Evolutionary conservation across 345 rosid species (phyloP).

Genomic region (Gossypium anomalum): DNA sequence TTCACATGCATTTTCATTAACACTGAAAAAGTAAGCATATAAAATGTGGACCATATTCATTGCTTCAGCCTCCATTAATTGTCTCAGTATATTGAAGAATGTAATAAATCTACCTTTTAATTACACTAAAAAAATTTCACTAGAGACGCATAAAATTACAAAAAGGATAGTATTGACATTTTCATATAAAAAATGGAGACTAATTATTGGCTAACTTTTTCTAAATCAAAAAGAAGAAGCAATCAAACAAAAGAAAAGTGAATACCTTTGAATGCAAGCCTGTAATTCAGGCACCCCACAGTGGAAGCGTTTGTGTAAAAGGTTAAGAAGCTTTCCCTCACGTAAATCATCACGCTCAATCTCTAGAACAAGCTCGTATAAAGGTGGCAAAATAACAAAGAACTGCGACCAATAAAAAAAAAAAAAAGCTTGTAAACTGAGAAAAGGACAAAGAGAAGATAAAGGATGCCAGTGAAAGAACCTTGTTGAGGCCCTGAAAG

Average conservation of each 20-base stretch:
- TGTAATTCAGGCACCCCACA: slow-evolving; percentile 97
- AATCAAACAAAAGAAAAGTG: background rate
- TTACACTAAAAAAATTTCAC: too few relatives aligned
- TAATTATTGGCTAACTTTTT: background rate
- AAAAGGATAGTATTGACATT: too few relatives aligned
- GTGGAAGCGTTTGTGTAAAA: slow-evolving; percentile 78
- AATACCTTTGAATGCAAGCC: slow-evolving; percentile 86
- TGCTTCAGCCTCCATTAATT: too few relatives aligned
- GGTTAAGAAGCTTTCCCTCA: slow-evolving; percentile 86
- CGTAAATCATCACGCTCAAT: slow-evolving; percentile 80
- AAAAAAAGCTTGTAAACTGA: background rate
- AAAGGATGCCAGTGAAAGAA: background rate
- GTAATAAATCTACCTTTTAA: too few relatives aligned
- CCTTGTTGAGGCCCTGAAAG: slow-evolving; percentile 91
- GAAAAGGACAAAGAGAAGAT: background rate
- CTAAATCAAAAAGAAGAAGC: too few relatives aligned
- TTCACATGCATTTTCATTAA: background rate
- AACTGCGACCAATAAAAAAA: slow-evolving; percentile 44
- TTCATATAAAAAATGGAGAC: background rate
- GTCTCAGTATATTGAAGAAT: too few relatives aligned
- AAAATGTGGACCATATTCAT: background rate
- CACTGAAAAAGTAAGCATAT: background rate
- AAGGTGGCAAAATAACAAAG: slow-evolving; percentile 77
- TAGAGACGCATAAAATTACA: too few relatives aligned
- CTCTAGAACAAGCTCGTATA: slow-evolving; percentile 84